These are phyloP conservation scores for Protea cynaroides DNA, from an alignment of 164 flowering plant species.

Conservation along the genomic window DNA sequence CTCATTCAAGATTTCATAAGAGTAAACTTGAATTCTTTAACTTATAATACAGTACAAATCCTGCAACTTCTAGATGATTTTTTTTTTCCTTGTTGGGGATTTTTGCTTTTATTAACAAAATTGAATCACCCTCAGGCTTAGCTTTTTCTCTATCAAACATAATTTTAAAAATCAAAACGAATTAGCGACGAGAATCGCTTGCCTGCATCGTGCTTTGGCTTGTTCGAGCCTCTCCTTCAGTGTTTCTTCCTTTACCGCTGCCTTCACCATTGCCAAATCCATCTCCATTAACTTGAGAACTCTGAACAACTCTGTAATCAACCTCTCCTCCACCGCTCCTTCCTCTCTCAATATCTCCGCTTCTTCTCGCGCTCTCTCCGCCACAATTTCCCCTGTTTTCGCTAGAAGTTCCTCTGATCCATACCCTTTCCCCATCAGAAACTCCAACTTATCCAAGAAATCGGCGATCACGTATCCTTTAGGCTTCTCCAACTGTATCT, in stretches of 20 bases:
- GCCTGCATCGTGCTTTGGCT: conserved; percentile 86
- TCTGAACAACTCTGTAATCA: conserved; percentile 72
- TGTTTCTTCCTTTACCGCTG: conserved; percentile 79
- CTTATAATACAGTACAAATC: too few species aligned
- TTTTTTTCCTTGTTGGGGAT: too few species aligned
- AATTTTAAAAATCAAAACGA: conserved; percentile 40
- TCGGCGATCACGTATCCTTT: conserved; percentile 67
- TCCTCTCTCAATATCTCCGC: conserved; percentile 74
- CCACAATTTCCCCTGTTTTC: conserved; percentile 68
- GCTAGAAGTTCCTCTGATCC: conserved; percentile 68
- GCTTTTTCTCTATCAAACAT: neutral
- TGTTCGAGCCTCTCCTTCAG: conserved; percentile 60
- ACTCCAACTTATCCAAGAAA: conserved; percentile 67
- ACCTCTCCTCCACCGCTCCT: conserved; percentile 80
- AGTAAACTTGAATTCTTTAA: too few species aligned
- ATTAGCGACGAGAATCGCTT: conserved; percentile 85
- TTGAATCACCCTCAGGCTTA: too few species aligned
- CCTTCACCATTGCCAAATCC: conserved; percentile 89
- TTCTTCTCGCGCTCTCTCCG: conserved; percentile 80
- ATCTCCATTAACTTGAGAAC: conserved; percentile 78
- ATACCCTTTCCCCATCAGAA: conserved; percentile 51
- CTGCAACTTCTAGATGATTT: too few species aligned
- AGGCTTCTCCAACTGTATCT: conserved; percentile 57
- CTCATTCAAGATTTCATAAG: too few species aligned
- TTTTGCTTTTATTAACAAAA: too few species aligned